A percentile compares a stretch with the other conserved stretches of the same genome.
These are phyloP conservation scores for Cystobasidium ongulense DNA, from an alignment of 768 basidiomycete species.

Conservation along the genomic window DNA sequence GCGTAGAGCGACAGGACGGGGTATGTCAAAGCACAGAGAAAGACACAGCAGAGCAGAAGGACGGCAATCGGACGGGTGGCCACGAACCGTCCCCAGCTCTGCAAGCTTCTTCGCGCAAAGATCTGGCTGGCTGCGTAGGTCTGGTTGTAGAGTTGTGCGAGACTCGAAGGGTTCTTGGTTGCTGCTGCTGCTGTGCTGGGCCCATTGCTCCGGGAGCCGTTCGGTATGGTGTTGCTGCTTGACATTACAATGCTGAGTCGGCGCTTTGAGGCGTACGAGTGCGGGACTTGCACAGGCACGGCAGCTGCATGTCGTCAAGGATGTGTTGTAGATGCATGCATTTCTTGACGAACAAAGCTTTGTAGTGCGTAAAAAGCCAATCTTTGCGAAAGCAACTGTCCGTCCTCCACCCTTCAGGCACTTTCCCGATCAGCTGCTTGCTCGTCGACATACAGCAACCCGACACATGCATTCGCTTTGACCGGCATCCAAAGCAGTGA, in stretches of 20 bases:
- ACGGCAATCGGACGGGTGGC: conserved; percentile 29
- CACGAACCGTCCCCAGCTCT: conserved; percentile 30
- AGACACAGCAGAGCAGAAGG: conserved; percentile 29
- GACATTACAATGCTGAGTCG: not conserved
- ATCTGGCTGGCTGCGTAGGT: conserved; percentile 10
- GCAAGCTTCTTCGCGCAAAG: not conserved
- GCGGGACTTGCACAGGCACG: not conserved
- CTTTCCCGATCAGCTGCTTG: not conserved
- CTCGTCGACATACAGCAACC: not conserved
- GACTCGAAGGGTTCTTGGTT: not conserved
- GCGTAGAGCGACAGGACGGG: conserved; percentile 31
- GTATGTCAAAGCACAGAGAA: conserved; percentile 28
- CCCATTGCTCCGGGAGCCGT: not conserved
- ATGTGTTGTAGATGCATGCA: not conserved
- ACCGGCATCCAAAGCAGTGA: not conserved
- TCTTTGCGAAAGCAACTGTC: not conserved
- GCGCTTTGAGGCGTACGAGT: not conserved
- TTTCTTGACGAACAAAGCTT: not conserved
- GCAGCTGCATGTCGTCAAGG: not conserved
- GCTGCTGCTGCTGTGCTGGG: not conserved
- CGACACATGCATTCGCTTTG: too few relatives aligned
- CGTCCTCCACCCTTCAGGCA: not conserved
- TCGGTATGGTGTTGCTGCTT: not conserved
- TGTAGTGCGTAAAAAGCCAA: too few relatives aligned
- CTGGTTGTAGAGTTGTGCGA: not conserved